Evolutionary conservation across 2,329 filamentous ascomycete species (phyloP).

Genomic region (Colletotrichum sansevieriae): DNA sequence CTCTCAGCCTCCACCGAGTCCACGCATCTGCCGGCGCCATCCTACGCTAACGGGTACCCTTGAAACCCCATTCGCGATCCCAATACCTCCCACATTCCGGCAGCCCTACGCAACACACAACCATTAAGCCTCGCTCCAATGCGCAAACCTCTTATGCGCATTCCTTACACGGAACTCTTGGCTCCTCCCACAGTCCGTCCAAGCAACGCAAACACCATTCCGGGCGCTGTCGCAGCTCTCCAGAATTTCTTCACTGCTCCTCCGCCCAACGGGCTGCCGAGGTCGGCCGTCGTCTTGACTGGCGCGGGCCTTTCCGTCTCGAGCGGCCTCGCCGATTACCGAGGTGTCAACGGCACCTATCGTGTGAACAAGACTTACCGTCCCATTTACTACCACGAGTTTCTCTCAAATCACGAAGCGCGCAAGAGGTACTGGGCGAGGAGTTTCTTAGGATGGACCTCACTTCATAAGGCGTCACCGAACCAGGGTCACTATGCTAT

Average conservation of each 20-base stretch:
- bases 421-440: constrained; percentile 96
- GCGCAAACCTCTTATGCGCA: constrained; percentile 83
- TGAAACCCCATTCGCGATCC: constrained; percentile 4
- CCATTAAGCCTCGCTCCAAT: constrained; percentile 53
- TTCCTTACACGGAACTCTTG: constrained; percentile 89
- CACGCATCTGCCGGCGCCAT: constrained; percentile 21
- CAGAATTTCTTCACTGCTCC: constrained; percentile 79
- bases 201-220: constrained; percentile 74
- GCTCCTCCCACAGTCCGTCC: constrained; percentile 83
- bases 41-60: constrained; percentile 17
- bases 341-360: constrained; percentile 91
- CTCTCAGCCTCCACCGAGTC: constrained; percentile 29
- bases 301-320: constrained; percentile 95
- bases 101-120: constrained; percentile 32
- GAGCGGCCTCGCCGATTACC: constrained; percentile 92
- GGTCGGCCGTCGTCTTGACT: constrained; percentile 68
- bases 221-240: constrained; percentile 83
- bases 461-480: constrained; percentile 80
- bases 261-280: constrained; percentile 61
- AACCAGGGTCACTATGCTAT: constrained; percentile 86
- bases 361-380: constrained; percentile 90
- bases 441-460: constrained; percentile 93
- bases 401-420: constrained; percentile 82
- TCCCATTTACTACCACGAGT: constrained; percentile 95
- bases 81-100: constrained; percentile 33